A percentile compares a stretch with the other conserved stretches of the same genome.
phyloP scores from a whole-genome alignment of 164 flowering plant species.

The Magnolia changhungtana region DNA sequence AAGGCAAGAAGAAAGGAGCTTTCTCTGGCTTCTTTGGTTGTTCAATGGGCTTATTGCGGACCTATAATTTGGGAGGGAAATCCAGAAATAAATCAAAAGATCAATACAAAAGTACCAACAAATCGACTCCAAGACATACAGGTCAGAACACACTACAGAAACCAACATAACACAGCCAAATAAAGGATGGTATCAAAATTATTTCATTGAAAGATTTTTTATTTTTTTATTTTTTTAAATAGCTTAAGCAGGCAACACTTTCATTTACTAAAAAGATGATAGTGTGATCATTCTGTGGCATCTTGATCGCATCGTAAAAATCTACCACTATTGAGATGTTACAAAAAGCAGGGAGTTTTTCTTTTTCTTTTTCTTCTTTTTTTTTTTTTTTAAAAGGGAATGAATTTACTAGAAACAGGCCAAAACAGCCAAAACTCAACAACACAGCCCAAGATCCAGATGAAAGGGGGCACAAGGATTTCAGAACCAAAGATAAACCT shows the following conservation, averaged over 20 bases:
- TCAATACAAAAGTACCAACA: background rate
- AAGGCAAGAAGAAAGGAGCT: conserved; percentile 93
- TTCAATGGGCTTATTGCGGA: conserved; percentile 88
- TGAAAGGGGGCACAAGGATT: background rate
- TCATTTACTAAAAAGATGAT: background rate
- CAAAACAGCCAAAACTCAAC: too few species aligned
- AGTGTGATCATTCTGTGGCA: background rate
- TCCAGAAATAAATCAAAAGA: background rate
- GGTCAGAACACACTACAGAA: background rate
- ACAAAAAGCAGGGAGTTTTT: too few species aligned
- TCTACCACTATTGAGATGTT: background rate
- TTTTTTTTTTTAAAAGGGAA: too few species aligned
- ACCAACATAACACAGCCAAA: too few species aligned
- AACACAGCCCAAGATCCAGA: too few species aligned
- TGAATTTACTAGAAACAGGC: too few species aligned
- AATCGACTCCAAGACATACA: background rate
- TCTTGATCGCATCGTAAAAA: background rate
- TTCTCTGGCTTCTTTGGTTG: conserved; percentile 95
- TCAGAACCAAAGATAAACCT: background rate
- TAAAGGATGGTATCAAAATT: background rate
- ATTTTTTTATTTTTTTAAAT: background rate
- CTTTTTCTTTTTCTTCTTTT: too few species aligned
- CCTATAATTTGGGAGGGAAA: conserved; percentile 32
- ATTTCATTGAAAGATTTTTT: background rate
- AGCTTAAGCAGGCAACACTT: background rate